Conservation (phyloP, 768 basidiomycete species). For the Saitozyma podzolica region DNA sequence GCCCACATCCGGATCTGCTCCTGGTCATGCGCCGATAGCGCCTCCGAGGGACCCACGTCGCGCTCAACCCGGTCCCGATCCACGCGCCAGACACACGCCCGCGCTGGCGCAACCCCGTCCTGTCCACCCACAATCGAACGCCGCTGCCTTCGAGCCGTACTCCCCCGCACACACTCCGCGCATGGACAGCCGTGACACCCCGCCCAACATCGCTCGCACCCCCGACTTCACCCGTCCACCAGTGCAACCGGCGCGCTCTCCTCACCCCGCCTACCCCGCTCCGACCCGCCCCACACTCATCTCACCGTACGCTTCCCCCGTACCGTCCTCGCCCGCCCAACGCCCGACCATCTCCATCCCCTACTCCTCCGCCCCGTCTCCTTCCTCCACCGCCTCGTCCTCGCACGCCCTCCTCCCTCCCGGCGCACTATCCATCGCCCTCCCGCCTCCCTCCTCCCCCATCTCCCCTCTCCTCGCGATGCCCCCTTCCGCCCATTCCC, state of each 20-base stretch:
- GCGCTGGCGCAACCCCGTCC: background rate
- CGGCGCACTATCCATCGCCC: background rate
- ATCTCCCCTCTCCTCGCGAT: conserved; percentile 37
- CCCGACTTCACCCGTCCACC: no score
- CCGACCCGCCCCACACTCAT: conserved; percentile 6
- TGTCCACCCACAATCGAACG: background rate
- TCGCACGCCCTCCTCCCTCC: conserved; percentile 8
- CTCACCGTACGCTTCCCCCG: conserved; percentile 1
- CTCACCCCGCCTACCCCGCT: conserved; percentile 7
- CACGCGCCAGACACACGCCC: no score
- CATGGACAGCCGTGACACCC: conserved; percentile 2
- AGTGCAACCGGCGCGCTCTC: background rate
- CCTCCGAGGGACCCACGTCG: no score
- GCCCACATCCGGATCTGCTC: no score
- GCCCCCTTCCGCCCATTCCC: conserved; percentile 19
- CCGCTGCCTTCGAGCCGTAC: background rate
- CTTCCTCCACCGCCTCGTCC: background rate
- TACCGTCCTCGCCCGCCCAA: background rate
- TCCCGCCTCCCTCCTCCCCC: conserved; percentile 32
- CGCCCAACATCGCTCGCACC: background rate
- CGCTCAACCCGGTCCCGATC: no score
- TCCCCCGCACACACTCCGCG: conserved; percentile 2
- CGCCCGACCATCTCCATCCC: background rate
- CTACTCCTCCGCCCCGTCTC: conserved; percentile 5
- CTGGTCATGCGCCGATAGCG: no score